A percentile compares a stretch with the other conserved stretches of the same genome.
These are phyloP conservation scores for Diutina mesorugosa DNA, from an alignment of 1,139 yeast genomes.

Conservation along the genomic window DNA sequence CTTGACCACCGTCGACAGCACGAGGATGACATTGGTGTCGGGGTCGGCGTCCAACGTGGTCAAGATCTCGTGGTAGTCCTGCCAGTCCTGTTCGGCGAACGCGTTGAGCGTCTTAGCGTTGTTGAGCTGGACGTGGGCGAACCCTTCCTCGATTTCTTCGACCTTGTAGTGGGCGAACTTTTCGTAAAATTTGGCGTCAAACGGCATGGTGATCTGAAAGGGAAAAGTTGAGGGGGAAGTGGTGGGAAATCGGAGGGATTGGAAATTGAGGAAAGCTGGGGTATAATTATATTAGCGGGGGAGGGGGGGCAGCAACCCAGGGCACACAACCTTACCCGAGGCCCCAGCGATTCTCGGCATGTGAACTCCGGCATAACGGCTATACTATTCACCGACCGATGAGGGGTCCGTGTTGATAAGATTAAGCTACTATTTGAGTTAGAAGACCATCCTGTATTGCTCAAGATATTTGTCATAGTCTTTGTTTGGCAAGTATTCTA, in stretches of 20 bases:
- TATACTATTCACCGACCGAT: no score
- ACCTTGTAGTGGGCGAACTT: slow-evolving; percentile 27
- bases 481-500: no score
- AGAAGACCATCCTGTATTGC: no score
- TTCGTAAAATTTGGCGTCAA: slow-evolving; percentile 20
- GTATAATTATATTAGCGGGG: not conserved
- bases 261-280: not conserved
- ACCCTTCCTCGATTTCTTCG: slow-evolving; percentile 29
- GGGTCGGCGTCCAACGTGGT: slow-evolving; percentile 31
- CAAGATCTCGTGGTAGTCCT: slow-evolving; percentile 40
- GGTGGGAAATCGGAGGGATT: not conserved
- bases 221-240: not conserved
- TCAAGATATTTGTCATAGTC: no score
- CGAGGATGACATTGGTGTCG: slow-evolving; percentile 36
- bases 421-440: no score
- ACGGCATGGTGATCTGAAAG: slow-evolving; percentile 10
- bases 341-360: not conserved
- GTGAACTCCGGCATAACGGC: not conserved
- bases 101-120: slow-evolving; percentile 55
- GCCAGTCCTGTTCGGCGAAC: slow-evolving; percentile 40
- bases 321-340: not conserved
- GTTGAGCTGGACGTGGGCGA: slow-evolving; percentile 50
- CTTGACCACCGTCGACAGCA: slow-evolving; percentile 43
- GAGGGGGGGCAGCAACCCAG: not conserved
- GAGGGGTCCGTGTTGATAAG: no score